A percentile compares a stretch with the other conserved stretches of the same genome.
Evolutionary conservation across 352 stramenopile species (phyloP).

Genomic region (Lagenidium sp.): DNA sequence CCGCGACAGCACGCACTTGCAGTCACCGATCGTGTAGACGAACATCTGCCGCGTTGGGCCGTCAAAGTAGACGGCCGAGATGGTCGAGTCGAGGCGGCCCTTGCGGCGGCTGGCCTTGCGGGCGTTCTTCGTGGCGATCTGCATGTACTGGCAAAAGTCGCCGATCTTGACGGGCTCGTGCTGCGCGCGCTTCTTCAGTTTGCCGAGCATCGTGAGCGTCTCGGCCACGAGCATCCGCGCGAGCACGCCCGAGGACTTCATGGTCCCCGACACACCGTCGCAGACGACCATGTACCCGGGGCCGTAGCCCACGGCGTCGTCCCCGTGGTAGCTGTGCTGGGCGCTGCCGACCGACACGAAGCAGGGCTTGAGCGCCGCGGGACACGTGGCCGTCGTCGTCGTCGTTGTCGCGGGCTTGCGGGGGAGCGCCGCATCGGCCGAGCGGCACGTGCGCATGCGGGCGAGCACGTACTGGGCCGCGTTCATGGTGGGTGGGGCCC

Average conservation of each 20-base stretch:
- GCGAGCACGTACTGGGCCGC: conserved; percentile 55
- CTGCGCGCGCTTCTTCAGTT: conserved; percentile 53
- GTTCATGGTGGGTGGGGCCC: conserved; percentile 23
- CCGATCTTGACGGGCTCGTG: conserved; percentile 39
- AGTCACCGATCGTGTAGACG: conserved; percentile 82
- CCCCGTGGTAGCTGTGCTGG: conserved; percentile 73
- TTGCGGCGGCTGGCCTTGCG: conserved; percentile 69
- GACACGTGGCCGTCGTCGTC: conserved; percentile 1
- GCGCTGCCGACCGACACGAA: conserved; percentile 75
- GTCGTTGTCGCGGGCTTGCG: conserved; percentile 4
- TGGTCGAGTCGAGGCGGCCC: conserved; percentile 73
- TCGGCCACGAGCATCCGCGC: conserved; percentile 70
- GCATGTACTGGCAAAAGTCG: conserved; percentile 61
- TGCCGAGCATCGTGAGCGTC: conserved; percentile 54
- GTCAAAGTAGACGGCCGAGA: conserved; percentile 78
- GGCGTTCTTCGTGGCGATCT: conserved; percentile 60
- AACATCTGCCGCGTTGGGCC: conserved; percentile 63
- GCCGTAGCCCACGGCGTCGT: conserved; percentile 81
- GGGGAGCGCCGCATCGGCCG: conserved; percentile 11
- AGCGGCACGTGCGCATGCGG: conserved; percentile 70
- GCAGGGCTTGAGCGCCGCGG: conserved; percentile 19
- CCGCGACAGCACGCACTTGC: conserved; percentile 79
- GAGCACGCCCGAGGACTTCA: conserved; percentile 77
- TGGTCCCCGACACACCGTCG: conserved; percentile 79
- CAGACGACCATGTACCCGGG: conserved; percentile 81